Evolutionary conservation across 768 basidiomycete species (phyloP).

Genomic region (Suillus paluster): DNA sequence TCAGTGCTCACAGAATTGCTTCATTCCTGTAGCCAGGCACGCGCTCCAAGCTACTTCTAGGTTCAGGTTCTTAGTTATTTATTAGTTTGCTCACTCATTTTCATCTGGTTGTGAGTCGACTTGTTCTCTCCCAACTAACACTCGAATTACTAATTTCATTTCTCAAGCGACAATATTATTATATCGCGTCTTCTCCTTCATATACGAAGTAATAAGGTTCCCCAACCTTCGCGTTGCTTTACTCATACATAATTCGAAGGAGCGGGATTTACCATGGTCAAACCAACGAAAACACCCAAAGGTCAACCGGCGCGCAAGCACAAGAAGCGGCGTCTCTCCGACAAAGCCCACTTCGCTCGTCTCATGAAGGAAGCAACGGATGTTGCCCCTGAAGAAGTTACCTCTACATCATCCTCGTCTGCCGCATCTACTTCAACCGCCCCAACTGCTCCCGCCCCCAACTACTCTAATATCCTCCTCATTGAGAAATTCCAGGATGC

Average conservation of each 20-base stretch:
- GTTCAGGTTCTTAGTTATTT: neutral
- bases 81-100: neutral
- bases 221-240: neutral
- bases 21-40: neutral
- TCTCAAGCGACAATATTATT: neutral
- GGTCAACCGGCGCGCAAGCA: slow-evolving; percentile 26
- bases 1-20: neutral
- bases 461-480: slow-evolving; percentile 29
- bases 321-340: slow-evolving; percentile 27
- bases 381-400: slow-evolving; percentile 3
- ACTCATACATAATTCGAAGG: neutral
- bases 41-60: neutral
- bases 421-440: slow-evolving; percentile 10
- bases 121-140: neutral
- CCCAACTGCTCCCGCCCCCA: slow-evolving; percentile 14
- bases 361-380: slow-evolving; percentile 23
- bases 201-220: neutral
- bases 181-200: neutral
- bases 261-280: neutral
- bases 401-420: slow-evolving; percentile 10
- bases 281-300: slow-evolving; percentile 9
- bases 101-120: neutral
- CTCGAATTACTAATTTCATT: neutral
- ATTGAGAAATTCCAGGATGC: slow-evolving; percentile 33
- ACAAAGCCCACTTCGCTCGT: slow-evolving; percentile 27